Conservation (phyloP, 2,329 filamentous ascomycete genomes). For the Parastagonospora avenae region DNA sequence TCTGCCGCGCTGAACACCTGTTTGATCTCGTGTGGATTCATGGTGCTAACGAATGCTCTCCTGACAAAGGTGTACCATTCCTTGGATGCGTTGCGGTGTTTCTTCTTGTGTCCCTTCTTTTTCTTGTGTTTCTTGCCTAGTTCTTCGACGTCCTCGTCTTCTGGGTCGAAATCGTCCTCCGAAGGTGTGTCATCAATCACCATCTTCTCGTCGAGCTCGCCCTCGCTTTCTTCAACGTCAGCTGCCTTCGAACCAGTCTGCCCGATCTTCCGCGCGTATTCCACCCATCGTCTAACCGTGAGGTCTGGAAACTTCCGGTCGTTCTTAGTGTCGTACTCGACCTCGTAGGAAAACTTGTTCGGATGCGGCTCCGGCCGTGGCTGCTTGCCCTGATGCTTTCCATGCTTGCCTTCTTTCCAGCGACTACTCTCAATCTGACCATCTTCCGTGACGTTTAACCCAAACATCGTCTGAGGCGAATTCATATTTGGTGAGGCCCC, state of each 20-base stretch:
- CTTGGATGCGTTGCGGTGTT: conserved; percentile 59
- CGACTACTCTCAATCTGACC: conserved; percentile 41
- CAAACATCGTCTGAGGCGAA: conserved; percentile 26
- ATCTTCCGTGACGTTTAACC: conserved; percentile 32
- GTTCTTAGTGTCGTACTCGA: conserved; percentile 84
- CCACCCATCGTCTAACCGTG: conserved; percentile 80
- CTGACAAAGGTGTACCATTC: conserved; percentile 78
- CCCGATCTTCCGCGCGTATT: conserved; percentile 80
- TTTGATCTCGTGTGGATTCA: conserved; percentile 68
- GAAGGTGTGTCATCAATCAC: neutral
- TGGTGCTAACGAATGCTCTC: conserved; percentile 79
- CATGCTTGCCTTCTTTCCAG: conserved; percentile 70
- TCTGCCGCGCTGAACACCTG: conserved; percentile 35
- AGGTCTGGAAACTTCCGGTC: conserved; percentile 81
- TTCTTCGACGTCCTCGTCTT: conserved; percentile 11
- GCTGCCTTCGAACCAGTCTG: conserved; percentile 44
- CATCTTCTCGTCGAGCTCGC: conserved; percentile 23
- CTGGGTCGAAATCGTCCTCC: conserved; percentile 23
- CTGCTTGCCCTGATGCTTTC: conserved; percentile 59
- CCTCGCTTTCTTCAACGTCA: conserved; percentile 16
- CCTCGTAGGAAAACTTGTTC: conserved; percentile 71
- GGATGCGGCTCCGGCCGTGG: conserved; percentile 61
- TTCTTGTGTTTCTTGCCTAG: conserved; percentile 53
- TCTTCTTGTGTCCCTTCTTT: conserved; percentile 60
- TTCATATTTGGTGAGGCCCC: conserved; percentile 10